Evolutionary conservation across 2,329 filamentous ascomycete genomes (phyloP).

Genomic region (Plenodomus biglobosus): DNA sequence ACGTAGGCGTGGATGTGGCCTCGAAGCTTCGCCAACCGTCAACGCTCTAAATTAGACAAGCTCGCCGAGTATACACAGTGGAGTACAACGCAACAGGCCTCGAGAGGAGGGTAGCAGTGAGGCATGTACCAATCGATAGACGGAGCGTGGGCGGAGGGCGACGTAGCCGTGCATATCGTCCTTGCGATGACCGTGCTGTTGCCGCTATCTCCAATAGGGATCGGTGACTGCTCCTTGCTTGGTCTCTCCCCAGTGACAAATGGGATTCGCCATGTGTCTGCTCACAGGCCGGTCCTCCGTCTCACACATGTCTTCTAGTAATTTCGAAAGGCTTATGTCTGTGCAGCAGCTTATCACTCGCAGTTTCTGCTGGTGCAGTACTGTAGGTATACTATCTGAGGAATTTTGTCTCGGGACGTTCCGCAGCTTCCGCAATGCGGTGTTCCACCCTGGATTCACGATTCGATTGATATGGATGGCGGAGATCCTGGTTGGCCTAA

Average conservation of each 20-base stretch:
- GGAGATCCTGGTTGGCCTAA: too few species aligned
- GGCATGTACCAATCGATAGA: slow-evolving; percentile 10
- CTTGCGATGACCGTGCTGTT: slow-evolving; percentile 32
- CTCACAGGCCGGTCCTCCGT: neutral
- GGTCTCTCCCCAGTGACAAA: slow-evolving; percentile 7
- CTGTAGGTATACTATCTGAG: neutral
- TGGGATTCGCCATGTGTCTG: neutral
- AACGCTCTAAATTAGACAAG: slow-evolving; percentile 7
- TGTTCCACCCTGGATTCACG: neutral
- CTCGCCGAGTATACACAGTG: neutral
- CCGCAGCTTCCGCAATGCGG: neutral
- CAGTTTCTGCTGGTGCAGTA: too few species aligned
- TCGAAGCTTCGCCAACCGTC: slow-evolving; percentile 26
- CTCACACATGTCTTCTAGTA: neutral
- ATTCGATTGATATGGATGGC: too few species aligned
- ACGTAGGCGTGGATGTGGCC: slow-evolving; percentile 41
- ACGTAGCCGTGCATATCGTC: slow-evolving; percentile 35
- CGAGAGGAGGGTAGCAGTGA: neutral
- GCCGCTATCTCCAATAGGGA: slow-evolving; percentile 39
- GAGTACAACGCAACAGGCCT: neutral
- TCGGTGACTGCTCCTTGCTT: slow-evolving; percentile 33
- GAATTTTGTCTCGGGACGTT: neutral
- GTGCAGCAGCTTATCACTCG: neutral
- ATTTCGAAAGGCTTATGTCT: neutral
- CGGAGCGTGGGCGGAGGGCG: slow-evolving; percentile 22